Evolutionary conservation across 2,329 filamentous ascomycete genomes (phyloP), one percentile per base, ranked within the genome.

Genomic region (Aspergillus carbonarius): DNA sequence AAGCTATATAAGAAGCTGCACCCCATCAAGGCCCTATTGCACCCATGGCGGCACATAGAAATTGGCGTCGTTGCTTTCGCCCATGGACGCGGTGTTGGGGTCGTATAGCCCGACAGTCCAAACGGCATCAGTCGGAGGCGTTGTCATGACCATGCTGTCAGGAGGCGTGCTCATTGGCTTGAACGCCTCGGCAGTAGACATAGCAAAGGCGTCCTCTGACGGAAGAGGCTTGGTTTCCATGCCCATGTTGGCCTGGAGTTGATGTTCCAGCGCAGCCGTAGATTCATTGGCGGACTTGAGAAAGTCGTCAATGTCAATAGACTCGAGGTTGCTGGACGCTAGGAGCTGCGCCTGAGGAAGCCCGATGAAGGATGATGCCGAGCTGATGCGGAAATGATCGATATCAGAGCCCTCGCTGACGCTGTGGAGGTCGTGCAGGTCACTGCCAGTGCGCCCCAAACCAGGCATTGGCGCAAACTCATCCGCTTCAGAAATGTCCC

Each of bases 401-500:
- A 77, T 69, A 58, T 77, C 74, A 13, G 74, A 76, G 15, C 68
- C 66, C 61, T 79, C 76, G 60, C 76, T 78, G 42, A 72, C 68
- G 58, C 76, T 78, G 67, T 72, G 73, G 32, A 74, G 64, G 51
- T 78, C 74, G 50, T 74, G 72, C 54, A 74, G 63, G 60, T 76
- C 70, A 63, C 67, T 66, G 46, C 64, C 64, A 46, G 66, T 57
- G 35, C 65, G 62, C 20, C 66, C 70, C 30, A 74, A 58, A 20
- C 66, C 70, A 15, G 70, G 71, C 50, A 74, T 68, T 7, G 72
- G 68, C 15, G 70, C 69, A 53, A 74, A 78, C 46, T 82, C 80
- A 30, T 80, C 79, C 12, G 75, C 72, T 62, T 82, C 80, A 3
- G 80, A 81, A 18, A 77, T 70, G 48, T 81, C 79, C n/a, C 78